These are phyloP conservation scores for Raddia guianensis DNA, from an alignment of 176 grass and related monocot species.

Conservation along the genomic window DNA sequence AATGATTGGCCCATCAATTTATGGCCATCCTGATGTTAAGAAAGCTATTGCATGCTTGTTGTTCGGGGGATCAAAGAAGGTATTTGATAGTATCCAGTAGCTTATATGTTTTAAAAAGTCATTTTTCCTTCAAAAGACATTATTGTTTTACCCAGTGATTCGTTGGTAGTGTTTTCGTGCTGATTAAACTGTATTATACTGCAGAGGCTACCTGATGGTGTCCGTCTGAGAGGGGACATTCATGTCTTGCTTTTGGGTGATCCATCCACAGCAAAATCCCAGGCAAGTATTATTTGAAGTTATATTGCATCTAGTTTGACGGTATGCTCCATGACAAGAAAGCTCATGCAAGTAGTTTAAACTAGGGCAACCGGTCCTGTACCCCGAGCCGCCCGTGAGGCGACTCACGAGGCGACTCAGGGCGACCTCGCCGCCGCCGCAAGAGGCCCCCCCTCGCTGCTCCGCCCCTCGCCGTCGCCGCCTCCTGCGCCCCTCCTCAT, in stretches of 20 bases:
- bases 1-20: conserved; percentile 93
- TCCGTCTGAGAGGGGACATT: conserved; percentile 86
- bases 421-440: too few relatives aligned
- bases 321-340: neutral
- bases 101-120: neutral
- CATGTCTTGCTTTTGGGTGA: conserved; percentile 96
- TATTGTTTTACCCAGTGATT: neutral
- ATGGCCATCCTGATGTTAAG: conserved; percentile 88
- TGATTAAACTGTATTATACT: conserved; percentile 25
- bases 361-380: too few relatives aligned
- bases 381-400: too few relatives aligned
- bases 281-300: conserved; percentile 48
- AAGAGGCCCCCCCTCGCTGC: too few relatives aligned
- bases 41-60: conserved; percentile 92
- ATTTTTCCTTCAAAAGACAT: neutral
- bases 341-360: neutral
- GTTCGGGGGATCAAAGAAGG: conserved; percentile 92
- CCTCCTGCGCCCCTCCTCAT: too few relatives aligned
- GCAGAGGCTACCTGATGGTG: conserved; percentile 90
- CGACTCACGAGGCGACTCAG: too few relatives aligned
- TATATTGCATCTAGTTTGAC: conserved; percentile 15
- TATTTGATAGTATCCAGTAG: conserved; percentile 17
- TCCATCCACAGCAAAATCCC: conserved; percentile 98
- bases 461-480: too few relatives aligned
- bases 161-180: neutral